Base-by-base conservation (phyloP, 2,329 filamentous ascomycete species). In the Calonectria hawksworthii region DNA sequence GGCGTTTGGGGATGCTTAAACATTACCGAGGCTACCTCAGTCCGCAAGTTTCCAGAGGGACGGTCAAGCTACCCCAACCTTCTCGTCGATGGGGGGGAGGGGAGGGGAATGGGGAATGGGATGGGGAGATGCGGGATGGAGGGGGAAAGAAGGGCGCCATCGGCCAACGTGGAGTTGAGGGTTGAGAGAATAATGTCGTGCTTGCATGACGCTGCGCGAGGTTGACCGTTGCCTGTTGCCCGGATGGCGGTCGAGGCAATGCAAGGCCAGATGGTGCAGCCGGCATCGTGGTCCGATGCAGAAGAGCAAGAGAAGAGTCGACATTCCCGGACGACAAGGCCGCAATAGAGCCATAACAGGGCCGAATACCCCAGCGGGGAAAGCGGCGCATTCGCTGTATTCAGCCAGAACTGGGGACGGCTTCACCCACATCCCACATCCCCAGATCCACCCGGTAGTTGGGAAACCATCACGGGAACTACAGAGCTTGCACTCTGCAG, bases 391-490 rank as follows among this genome's bases (percentile, higher is more conserved):
- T 68, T 68, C 70, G 41, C 70, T 68, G 65, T 59, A 68, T 73
- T 64, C 52, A 73, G 70, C 32, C 18, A 52, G 50, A n/a, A 32
- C 26, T 36, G 59, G 59, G 51, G 68, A 65, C 59, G 59, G n/a
- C 30, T 36, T 68, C 54, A 54, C 64, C 54, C 63, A 34, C 61
- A 68, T 63, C 70, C 72, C 75, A 66, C 73, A 65, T 68, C 66
- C 75, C 73, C 73, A 74, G 70, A 75, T 75, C 73, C 73, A 75
- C 73, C 65, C 73, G 75, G 75, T 65, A 76, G 66, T 75, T 75
- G 66, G 34, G 41, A 47, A 13, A 21, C 28, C 50, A 73, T 73
- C 69, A 70, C 65, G 73, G 68, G 68, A 70, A 64, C 71, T 30
- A 28, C 66, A 70, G 38, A 64, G 51, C 68, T 54, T 65, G 38